phyloP scores from a whole-genome alignment of 140 eudicot genomes.

The Flaveria floridana region DNA sequence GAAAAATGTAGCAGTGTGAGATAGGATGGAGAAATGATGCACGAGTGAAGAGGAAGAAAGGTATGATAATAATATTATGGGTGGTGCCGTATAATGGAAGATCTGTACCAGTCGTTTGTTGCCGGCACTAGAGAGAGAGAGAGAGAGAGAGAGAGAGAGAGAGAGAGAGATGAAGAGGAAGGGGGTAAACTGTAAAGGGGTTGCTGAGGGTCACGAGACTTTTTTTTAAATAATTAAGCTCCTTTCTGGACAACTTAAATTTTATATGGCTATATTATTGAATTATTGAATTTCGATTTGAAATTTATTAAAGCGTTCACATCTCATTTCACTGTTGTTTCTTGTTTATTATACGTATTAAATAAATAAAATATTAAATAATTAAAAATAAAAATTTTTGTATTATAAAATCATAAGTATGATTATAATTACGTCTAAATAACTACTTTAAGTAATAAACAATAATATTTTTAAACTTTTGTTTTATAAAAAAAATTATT shows the following conservation, averaged over 20 bases:
- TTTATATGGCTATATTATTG: neutral
- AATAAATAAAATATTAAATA: no score
- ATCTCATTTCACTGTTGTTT: no score
- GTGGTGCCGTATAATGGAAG: conserved; percentile 37
- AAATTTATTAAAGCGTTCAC: neutral
- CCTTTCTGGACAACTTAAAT: neutral
- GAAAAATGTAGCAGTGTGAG: conserved; percentile 14
- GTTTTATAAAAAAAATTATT: no score
- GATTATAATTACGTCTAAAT: no score
- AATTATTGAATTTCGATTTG: neutral
- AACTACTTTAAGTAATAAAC: no score
- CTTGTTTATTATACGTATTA: no score
- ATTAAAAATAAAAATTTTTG: no score
- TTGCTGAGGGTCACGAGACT: conserved; percentile 47
- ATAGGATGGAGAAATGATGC: conserved; percentile 13
- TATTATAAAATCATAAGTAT: no score
- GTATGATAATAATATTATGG: conserved; percentile 20
- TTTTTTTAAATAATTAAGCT: conserved; percentile 35
- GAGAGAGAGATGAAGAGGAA: conserved; percentile 15
- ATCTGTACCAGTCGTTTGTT: conserved; percentile 48
- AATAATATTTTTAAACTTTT: no score
- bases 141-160: conserved; percentile 24
- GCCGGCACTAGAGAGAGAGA: conserved; percentile 36
- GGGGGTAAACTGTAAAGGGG: conserved; percentile 1
- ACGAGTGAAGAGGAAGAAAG: conserved; percentile 34